Base-by-base conservation (phyloP, 768 basidiomycete species). In the Boletellus emodensis region DNA sequence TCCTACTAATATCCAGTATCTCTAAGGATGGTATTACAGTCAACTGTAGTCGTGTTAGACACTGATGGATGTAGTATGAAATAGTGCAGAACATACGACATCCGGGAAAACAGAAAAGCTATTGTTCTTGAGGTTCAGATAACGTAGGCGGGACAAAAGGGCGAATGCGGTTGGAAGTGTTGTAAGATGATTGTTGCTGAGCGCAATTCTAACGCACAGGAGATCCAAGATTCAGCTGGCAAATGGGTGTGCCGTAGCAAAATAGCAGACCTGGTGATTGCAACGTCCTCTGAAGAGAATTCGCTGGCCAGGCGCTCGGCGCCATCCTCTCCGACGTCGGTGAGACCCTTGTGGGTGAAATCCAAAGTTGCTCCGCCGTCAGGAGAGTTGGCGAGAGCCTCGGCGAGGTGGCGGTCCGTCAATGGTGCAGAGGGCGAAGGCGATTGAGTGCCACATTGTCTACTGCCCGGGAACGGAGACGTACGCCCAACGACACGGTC, bases 1-100 rank as follows among this genome's bases (percentile, higher is more conserved):
- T 99, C 57, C 90, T 84, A 56, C 91, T 94, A 38, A 99, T 79
- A 67, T 99, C 96, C 55, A 99, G 73, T 51, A 94, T 95, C 70
- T 99, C 95, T 48, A 99, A 76, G 6, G 86, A 85, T 3, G 86
- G 82, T 73, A 98, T 83, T 15, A 82, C 72, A 40, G 89, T 91
- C 39, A 96, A 75, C 94, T 95, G 58, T 12, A 39, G 32, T 18
- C 30, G 17, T 18, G 47, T 69, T 30, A 62, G 56, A 39, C 4
- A 22, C 11, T 12, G 26, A 20, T 14, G 48, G 36, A 32, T 22
- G 41, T 18, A 48, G 50, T 36, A 54, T 44, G 38, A 13, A 39
- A 55, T 22, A 30, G 42, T 4, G 36, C 12, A 48, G 34, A 32
- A 79, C 90, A 59, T 63, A 97, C 94, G 46, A 91, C 92, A 53